phyloP scores from a whole-genome alignment of 495 filamentous ascomycete species.

The Podospora fimiseda region DNA sequence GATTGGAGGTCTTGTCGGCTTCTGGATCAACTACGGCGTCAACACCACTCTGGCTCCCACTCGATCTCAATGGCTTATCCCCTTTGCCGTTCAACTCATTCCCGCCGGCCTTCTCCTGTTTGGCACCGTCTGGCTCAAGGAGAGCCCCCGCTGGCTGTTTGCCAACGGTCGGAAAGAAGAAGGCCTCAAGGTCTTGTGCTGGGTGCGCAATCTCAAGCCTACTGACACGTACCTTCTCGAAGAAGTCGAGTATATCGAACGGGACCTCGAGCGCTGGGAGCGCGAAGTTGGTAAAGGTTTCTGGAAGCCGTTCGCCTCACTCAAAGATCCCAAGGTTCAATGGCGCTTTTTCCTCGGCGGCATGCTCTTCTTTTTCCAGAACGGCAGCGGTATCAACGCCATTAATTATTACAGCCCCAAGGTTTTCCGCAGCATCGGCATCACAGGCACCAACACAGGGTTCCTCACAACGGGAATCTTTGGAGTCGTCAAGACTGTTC shows the following conservation, averaged over 20 bases:
- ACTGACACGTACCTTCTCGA: conserved; percentile 61
- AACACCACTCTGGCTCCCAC: conserved; percentile 37
- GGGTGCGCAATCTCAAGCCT: conserved; percentile 54
- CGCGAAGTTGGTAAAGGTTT: conserved; percentile 54
- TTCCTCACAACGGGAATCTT: conserved; percentile 49
- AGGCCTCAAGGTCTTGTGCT: conserved; percentile 54
- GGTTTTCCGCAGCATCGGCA: conserved; percentile 54
- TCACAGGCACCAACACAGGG: conserved; percentile 41
- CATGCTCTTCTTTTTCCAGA: conserved; percentile 62
- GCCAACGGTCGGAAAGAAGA: conserved; percentile 48
- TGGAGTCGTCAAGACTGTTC: conserved; percentile 50
- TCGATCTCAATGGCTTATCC: conserved; percentile 49
- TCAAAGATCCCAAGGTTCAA: conserved; percentile 41
- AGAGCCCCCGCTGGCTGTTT: conserved; percentile 61
- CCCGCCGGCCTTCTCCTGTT: conserved; percentile 45
- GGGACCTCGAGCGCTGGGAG: conserved; percentile 50
- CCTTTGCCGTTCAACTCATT: conserved; percentile 53
- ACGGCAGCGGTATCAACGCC: conserved; percentile 59
- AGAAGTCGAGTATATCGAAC: conserved; percentile 57
- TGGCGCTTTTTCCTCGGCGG: conserved; percentile 63
- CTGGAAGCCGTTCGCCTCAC: conserved; percentile 60
- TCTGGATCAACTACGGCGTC: conserved; percentile 62
- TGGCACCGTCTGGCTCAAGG: conserved; percentile 47
- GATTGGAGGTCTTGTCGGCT: conserved; percentile 64
- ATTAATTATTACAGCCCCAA: conserved; percentile 62